Evolutionary conservation across 306 rosid species (phyloP).

Genomic region (Medicago arabica): DNA sequence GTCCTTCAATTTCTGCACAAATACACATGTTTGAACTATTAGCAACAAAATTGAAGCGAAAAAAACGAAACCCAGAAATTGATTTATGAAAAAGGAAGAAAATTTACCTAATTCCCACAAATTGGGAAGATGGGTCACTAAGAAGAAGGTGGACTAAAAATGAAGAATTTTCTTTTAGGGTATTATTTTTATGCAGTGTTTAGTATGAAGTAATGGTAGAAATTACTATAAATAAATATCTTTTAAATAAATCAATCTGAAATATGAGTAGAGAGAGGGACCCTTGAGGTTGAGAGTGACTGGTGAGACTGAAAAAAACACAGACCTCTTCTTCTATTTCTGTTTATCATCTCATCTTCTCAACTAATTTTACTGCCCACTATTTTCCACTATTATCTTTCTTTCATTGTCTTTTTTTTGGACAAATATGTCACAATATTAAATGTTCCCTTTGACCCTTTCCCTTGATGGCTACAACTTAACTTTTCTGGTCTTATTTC

Average conservation of each 20-base stretch:
- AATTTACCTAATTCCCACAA: constrained; percentile 43
- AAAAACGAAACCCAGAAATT: constrained; percentile 40
- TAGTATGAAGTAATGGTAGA: too few species aligned
- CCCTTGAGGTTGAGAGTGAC: constrained; percentile 53
- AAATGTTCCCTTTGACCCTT: constrained; percentile 17
- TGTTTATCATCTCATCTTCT: constrained; percentile 40
- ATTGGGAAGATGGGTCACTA: constrained; percentile 20
- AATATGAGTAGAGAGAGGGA: constrained; percentile 41
- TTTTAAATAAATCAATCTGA: constrained; percentile 20
- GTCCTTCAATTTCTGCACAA: constrained; percentile 38
- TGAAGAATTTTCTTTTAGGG: too few species aligned
- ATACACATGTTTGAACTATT: constrained; percentile 27
- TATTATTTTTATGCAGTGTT: too few species aligned
- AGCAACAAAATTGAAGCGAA: constrained; percentile 30
- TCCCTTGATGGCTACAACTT: constrained; percentile 28
- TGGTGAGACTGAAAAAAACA: constrained; percentile 39
- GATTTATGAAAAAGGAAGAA: constrained; percentile 29
- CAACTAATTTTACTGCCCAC: constrained; percentile 43
- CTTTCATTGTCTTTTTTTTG: not conserved
- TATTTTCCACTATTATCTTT: constrained; percentile 38
- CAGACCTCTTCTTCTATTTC: constrained; percentile 31
- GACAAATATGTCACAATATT: not conserved
- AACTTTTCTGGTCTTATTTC: not conserved
- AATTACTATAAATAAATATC: too few species aligned
- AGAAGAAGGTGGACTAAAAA: too few species aligned